Evolutionary conservation across 176 grass and related monocot species (phyloP).

Genomic region (Oryza glaberrima): DNA sequence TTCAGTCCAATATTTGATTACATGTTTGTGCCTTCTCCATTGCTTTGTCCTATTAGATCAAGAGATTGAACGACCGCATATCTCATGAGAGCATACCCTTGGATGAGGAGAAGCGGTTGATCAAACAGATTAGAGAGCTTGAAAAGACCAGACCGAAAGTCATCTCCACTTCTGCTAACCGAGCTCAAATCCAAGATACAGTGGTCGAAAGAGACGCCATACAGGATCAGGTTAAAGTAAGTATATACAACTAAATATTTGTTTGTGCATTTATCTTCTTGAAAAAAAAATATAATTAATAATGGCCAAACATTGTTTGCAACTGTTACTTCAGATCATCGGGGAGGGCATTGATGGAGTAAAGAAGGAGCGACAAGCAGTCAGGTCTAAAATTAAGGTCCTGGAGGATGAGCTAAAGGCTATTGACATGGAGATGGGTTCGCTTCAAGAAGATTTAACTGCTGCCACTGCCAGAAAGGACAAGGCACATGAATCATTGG

Average conservation of each 20-base stretch:
- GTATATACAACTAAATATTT: slow-evolving; percentile 33
- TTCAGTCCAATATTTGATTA: slow-evolving; percentile 30
- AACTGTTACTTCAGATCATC: slow-evolving; percentile 42
- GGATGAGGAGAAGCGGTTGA: slow-evolving; percentile 79
- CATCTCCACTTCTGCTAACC: slow-evolving; percentile 65
- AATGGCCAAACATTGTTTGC: slow-evolving; percentile 13
- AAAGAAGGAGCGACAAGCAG: slow-evolving; percentile 67
- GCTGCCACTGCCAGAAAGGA: slow-evolving; percentile 61
- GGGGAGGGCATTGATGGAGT: slow-evolving; percentile 63
- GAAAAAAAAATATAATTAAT: neutral
- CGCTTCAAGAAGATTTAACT: slow-evolving; percentile 55
- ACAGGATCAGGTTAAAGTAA: slow-evolving; percentile 95
- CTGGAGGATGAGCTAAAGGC: slow-evolving; percentile 61
- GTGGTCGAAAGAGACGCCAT: slow-evolving; percentile 80
- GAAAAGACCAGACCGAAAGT: slow-evolving; percentile 87
- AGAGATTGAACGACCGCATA: slow-evolving; percentile 78
- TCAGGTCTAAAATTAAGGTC: slow-evolving; percentile 68
- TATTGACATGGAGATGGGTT: slow-evolving; percentile 47
- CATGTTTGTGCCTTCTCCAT: slow-evolving; percentile 37
- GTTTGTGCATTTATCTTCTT: slow-evolving; percentile 27
- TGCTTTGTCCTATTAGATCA: slow-evolving; percentile 57
- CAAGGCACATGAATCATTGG: slow-evolving; percentile 54
- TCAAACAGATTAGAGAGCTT: slow-evolving; percentile 91
- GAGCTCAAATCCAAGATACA: slow-evolving; percentile 77
- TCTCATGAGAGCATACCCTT: slow-evolving; percentile 90